Conservation (phyloP, 2,329 filamentous ascomycete species). For the Ceratocystis huliohia region DNA sequence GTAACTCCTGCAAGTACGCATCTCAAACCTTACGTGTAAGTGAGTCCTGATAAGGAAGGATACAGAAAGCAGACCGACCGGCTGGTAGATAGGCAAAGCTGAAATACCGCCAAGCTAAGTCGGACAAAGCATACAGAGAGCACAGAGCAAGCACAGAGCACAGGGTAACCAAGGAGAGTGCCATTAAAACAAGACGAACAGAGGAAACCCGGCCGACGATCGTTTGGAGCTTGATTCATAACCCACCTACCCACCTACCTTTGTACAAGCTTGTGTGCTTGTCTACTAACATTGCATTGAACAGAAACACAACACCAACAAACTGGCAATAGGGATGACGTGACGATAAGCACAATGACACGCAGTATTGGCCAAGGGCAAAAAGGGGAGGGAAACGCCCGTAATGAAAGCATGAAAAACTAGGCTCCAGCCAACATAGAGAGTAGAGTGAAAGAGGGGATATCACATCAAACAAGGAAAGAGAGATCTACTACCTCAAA, state of each 20-base stretch:
- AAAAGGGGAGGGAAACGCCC: neutral
- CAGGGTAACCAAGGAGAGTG: neutral
- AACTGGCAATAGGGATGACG: neutral
- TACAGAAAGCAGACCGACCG: neutral
- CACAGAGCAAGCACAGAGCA: conserved; percentile 4
- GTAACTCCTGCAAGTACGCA: no score
- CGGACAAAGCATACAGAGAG: neutral
- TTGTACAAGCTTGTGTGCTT: neutral
- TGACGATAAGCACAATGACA: neutral
- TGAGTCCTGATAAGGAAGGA: neutral
- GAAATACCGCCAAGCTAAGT: neutral
- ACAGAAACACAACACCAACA: neutral
- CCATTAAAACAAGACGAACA: neutral
- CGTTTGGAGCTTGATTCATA: neutral
- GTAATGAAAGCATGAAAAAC: neutral
- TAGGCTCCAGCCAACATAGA: neutral
- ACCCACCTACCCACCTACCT: neutral
- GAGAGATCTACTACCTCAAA: conserved; percentile 3
- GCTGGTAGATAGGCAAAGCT: no score
- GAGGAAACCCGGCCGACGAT: neutral
- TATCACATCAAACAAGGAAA: neutral
- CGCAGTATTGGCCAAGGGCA: neutral
- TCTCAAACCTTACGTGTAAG: no score
- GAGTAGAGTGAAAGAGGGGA: neutral
- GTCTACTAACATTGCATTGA: neutral